These are phyloP conservation scores for Boletus edulis DNA, from an alignment of 768 basidiomycete genomes.

Conservation along the genomic window DNA sequence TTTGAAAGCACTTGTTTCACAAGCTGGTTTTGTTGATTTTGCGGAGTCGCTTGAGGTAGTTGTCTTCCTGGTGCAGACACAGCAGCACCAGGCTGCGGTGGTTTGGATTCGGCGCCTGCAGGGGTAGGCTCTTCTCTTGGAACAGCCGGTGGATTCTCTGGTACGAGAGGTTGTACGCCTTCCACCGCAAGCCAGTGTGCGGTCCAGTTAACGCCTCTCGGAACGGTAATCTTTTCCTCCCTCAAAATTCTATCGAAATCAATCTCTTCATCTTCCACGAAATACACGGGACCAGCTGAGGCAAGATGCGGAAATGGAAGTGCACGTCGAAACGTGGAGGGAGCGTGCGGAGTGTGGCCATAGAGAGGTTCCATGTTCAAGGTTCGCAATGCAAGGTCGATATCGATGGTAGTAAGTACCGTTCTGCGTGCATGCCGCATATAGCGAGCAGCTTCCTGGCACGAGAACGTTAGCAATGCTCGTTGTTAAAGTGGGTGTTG, in stretches of 20 bases:
- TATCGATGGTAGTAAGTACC: slow-evolving; percentile 85
- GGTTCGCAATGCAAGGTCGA: slow-evolving; percentile 91
- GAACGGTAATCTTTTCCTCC: slow-evolving; percentile 80
- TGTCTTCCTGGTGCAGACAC: slow-evolving; percentile 24
- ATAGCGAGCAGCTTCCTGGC: slow-evolving; percentile 87
- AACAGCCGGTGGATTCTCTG: slow-evolving; percentile 89
- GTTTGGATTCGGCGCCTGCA: slow-evolving; percentile 27
- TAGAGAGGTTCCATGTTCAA: slow-evolving; percentile 96
- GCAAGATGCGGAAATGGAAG: slow-evolving; percentile 43
- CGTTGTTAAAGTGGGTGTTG: background rate
- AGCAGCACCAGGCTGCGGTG: slow-evolving; percentile 27
- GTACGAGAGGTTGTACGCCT: slow-evolving; percentile 94
- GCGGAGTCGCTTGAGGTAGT: slow-evolving; percentile 34
- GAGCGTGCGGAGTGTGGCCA: slow-evolving; percentile 43
- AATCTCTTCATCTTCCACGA: slow-evolving; percentile 95
- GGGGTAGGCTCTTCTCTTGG: slow-evolving; percentile 49
- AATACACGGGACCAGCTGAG: slow-evolving; percentile 75
- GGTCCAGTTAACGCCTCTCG: slow-evolving; percentile 80
- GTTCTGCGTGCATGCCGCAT: slow-evolving; percentile 93
- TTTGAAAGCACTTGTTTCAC: slow-evolving; percentile 92
- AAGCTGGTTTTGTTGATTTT: slow-evolving; percentile 65
- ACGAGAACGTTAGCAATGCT: background rate
- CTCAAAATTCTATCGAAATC: slow-evolving; percentile 91
- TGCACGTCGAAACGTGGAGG: slow-evolving; percentile 41
- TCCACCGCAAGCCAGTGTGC: slow-evolving; percentile 99